A percentile compares a stretch with the other conserved stretches of the same genome.
phyloP scores from a whole-genome alignment of 2,329 filamentous ascomycete species.

The Aureobasidium sp. region DNA sequence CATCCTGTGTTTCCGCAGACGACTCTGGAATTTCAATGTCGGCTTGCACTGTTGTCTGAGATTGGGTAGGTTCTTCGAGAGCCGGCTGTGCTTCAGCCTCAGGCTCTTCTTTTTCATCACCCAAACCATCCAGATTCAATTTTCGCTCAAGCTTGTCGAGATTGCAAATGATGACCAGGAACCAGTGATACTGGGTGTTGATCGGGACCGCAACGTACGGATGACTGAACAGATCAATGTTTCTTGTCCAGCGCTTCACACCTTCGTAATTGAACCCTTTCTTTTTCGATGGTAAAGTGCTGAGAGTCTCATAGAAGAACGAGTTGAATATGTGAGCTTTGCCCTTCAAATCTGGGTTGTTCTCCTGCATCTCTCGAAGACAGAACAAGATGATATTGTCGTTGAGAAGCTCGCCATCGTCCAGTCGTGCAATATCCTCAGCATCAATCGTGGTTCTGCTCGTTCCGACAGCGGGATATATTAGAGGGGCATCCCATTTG shows the following conservation, averaged over 20 bases:
- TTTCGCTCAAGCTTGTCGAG: slow-evolving; percentile 55
- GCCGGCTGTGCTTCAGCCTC: background rate
- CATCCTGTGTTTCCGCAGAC: background rate
- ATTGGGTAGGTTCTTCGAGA: background rate
- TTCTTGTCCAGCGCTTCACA: slow-evolving; percentile 89
- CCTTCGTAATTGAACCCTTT: slow-evolving; percentile 81
- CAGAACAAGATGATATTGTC: slow-evolving; percentile 95
- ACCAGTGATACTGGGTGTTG: slow-evolving; percentile 91
- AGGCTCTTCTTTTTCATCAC: background rate
- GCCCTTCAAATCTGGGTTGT: slow-evolving; percentile 45
- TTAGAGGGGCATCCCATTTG: slow-evolving; percentile 55
- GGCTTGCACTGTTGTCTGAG: background rate
- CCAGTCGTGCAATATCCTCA: slow-evolving; percentile 78
- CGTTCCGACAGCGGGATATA: slow-evolving; percentile 66
- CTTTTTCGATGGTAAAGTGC: slow-evolving; percentile 59
- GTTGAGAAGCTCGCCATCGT: slow-evolving; percentile 89
- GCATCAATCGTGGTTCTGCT: slow-evolving; percentile 73
- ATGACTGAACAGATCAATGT: slow-evolving; percentile 83
- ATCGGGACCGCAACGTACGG: slow-evolving; percentile 95
- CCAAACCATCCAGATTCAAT: background rate
- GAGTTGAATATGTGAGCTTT: slow-evolving; percentile 91
- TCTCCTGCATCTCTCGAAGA: slow-evolving; percentile 57
- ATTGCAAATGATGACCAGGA: slow-evolving; percentile 95
- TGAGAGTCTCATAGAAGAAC: slow-evolving; percentile 88
- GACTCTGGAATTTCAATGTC: slow-evolving; percentile 14